Evolutionary conservation across 2,329 filamentous ascomycete species (phyloP), one percentile per base, ranked within the genome.

Genomic region (Sclerotinia minor): DNA sequence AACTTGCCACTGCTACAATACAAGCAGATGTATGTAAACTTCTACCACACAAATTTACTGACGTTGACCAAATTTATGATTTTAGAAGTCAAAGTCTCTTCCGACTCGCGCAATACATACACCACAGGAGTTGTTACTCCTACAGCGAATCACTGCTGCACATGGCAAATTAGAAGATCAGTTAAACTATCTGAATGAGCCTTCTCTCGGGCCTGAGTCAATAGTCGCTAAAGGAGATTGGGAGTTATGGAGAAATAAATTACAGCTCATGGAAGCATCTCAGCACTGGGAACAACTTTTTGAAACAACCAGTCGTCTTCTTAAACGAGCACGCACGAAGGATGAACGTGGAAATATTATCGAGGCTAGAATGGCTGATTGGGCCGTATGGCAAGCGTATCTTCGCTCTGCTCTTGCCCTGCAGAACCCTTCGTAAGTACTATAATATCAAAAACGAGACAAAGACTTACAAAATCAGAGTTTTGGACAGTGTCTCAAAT

Each of bases 191-290:
- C 69, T 77, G 9, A 68, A 73, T 29, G 73, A 77, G 68, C 67
- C 69, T 38, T 67, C 73, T 47, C 70, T 78, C 54, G 77, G 77
- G 38, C 73, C 75, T n/a, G 73, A 75, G 53, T 78, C 76, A 44
- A 61, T 64, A 26, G 67, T 76, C 50, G 75, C 77, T 7, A 78
- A 78, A 65, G 74, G 76, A 11, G 76, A 77, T 47, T 78, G 76
- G 77, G 71, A 74, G 53, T 66, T 78, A 29, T 76, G 75, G 73
- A 75, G 72, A 65, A 69, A 74, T 24, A 76, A 73, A 57, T 64
- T 78, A 47, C 69, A 70, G 54, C 64, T 75, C 8, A 65, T 77
- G 65, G 69, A 72, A 63, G 55, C 71, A 50, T 65, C 69, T 29
- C 44, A 71, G n/a, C 55, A 72, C 32, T 78, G 76, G 76, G 58